Evolutionary conservation across 2,329 filamentous ascomycete species (phyloP), one percentile per base, ranked within the genome.

Genomic region (Penicillium thymicola): DNA sequence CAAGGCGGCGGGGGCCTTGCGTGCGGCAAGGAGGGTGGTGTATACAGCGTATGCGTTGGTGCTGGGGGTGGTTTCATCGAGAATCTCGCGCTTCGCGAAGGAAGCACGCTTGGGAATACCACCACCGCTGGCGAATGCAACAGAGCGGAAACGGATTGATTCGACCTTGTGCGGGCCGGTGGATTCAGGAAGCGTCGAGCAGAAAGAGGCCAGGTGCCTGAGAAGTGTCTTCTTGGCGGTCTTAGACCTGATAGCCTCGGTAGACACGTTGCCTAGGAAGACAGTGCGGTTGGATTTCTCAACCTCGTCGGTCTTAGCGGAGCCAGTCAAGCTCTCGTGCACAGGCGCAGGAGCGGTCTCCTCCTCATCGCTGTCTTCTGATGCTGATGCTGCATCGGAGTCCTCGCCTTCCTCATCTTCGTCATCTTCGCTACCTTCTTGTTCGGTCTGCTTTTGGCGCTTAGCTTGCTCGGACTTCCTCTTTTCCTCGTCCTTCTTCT

Each of bases 11-110:
- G 88, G 85, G 2, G 92, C 92, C 65, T 88, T 85, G 53, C 90
- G 86, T 13, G 91, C 92, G 3, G 89, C 90, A 9, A 84, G 78
- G 1, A 84, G 75, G 2, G 89, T 90, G 42, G 86, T 88, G 78
- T 94, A 97, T 47, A 99, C 92, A 30, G 84, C 90, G 71, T 99
- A 99, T 45, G 94, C 94, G 71, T 99, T 97, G 57, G 92, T 92
- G 60, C 89, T 95, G 68, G 90, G 90, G 1, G 93, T 94, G 1
- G 95, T 99, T 21, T 90, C 85, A 59, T 90, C 87, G 88, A 97
- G 93, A 56, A 97, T 80, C 25, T 92, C 87, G 72, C 92, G 92
- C 67, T 90, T 95, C 59, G 93, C 94, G 73, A 86, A 97, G 25
- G 94, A 89, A n/a, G 93, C 94, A 60, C 93, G 90, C 78, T 96